These are phyloP conservation scores for Tricholomella constricta DNA, from an alignment of 768 basidiomycete genomes.

Conservation along the genomic window DNA sequence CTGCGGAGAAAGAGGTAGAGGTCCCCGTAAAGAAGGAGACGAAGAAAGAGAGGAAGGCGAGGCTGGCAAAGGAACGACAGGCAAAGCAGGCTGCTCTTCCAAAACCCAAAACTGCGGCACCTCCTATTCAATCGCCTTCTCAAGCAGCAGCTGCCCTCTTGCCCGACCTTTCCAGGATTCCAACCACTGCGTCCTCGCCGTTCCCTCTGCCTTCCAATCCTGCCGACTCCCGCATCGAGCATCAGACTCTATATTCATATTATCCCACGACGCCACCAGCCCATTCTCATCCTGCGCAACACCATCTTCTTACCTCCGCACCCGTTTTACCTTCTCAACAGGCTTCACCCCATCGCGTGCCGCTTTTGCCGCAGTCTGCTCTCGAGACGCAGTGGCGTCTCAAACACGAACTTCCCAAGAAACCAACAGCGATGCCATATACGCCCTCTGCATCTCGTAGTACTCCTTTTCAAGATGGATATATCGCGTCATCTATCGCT, in stretches of 20 bases:
- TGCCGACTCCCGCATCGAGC: not conserved
- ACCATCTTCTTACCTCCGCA: not conserved
- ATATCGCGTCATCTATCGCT: slow-evolving; percentile 3
- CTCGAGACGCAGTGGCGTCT: slow-evolving; percentile 16
- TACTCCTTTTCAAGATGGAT: slow-evolving; percentile 2
- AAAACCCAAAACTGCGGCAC: not conserved
- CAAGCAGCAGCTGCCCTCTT: not conserved
- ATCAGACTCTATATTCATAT: slow-evolving; percentile 3
- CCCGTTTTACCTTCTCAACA: not conserved
- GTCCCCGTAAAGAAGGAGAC: slow-evolving; percentile 28
- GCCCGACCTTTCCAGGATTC: too few relatives aligned
- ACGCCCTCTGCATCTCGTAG: slow-evolving; percentile 10
- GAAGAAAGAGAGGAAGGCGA: slow-evolving; percentile 32
- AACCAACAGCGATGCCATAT: slow-evolving; percentile 10
- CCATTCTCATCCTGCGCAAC: slow-evolving; percentile 6
- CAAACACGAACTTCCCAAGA: slow-evolving; percentile 12
- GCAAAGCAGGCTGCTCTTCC: slow-evolving; percentile 17
- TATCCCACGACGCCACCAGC: slow-evolving; percentile 6
- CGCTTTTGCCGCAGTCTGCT: slow-evolving; percentile 12
- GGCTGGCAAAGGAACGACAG: slow-evolving; percentile 19
- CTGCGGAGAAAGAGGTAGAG: slow-evolving; percentile 23
- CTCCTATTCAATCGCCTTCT: not conserved
- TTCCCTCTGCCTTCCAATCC: not conserved
- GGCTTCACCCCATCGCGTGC: not conserved
- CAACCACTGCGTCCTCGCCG: not conserved